phyloP scores from a whole-genome alignment of 192 early-diverging fungal species.

The Coemansia sp. region DNA sequence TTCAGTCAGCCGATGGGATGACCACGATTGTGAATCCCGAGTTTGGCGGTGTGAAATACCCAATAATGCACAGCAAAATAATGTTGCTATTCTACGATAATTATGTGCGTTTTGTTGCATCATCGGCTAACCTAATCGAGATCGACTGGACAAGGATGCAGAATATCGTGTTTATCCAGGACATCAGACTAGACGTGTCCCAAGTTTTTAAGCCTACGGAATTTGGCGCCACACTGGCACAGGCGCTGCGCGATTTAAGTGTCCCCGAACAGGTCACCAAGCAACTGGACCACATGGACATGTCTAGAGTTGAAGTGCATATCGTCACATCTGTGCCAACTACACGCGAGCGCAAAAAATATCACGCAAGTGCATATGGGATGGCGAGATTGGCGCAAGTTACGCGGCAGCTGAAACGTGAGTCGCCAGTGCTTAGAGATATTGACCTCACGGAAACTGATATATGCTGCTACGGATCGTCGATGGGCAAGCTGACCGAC shows the following conservation, averaged over 20 bases:
- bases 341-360: slow-evolving; percentile 14
- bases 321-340: slow-evolving; percentile 58
- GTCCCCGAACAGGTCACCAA: slow-evolving; percentile 51
- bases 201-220: slow-evolving; percentile 5
- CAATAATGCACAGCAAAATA: slow-evolving; percentile 62
- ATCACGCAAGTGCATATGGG: slow-evolving; percentile 49
- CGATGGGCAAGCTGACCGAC: slow-evolving; percentile 19
- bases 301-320: slow-evolving; percentile 53
- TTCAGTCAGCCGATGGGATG: slow-evolving; percentile 23
- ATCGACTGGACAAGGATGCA: slow-evolving; percentile 59
- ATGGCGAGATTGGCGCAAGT: slow-evolving; percentile 49
- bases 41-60: slow-evolving; percentile 41
- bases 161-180: slow-evolving; percentile 68
- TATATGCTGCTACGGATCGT: slow-evolving; percentile 43
- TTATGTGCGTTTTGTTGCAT: slow-evolving; percentile 58
- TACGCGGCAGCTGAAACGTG: slow-evolving; percentile 5
- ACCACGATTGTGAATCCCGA: slow-evolving; percentile 52
- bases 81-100: slow-evolving; percentile 62
- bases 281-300: slow-evolving; percentile 48
- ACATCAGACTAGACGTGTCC: slow-evolving; percentile 43
- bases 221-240: slow-evolving; percentile 52
- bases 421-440: neutral
- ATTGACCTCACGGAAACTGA: slow-evolving; percentile 2
- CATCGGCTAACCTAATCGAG: slow-evolving; percentile 59
- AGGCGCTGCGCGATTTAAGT: slow-evolving; percentile 51